phyloP scores from a whole-genome alignment of 495 filamentous ascomycete genomes.

The Aspergillus campestris region DNA sequence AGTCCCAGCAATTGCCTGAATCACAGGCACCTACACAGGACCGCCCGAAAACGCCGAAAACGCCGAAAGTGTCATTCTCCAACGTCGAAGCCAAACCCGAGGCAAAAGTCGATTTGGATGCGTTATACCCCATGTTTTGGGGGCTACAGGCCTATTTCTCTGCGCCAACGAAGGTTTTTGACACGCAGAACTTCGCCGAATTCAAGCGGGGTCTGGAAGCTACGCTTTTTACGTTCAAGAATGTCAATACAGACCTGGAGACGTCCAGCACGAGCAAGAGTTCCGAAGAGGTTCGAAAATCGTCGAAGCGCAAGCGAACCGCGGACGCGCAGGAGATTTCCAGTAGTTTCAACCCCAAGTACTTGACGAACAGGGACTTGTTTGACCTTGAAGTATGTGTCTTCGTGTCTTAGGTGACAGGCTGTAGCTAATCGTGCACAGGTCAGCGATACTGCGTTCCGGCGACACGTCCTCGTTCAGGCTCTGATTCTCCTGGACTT shows the following conservation, averaged over 20 bases:
- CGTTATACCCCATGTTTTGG: conserved; percentile 91
- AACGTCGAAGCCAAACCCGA: conserved; percentile 34
- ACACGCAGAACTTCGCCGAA: conserved; percentile 54
- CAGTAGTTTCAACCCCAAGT: conserved; percentile 89
- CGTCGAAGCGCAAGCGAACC: conserved; percentile 64
- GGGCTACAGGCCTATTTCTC: conserved; percentile 84
- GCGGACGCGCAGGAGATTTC: conserved; percentile 54
- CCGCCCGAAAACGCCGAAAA: conserved; percentile 14
- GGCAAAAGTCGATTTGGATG: conserved; percentile 51
- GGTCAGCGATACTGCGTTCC: conserved; percentile 89
- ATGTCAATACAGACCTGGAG: conserved; percentile 62
- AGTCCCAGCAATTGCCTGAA: conserved; percentile 11
- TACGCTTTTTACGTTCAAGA: conserved; percentile 71
- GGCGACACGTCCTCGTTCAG: conserved; percentile 89
- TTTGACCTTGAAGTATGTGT: conserved; percentile 80
- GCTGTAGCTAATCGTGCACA: conserved; percentile 19
- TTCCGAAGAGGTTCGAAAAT: conserved; percentile 51
- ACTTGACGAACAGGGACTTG: conserved; percentile 86
- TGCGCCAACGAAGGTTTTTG: conserved; percentile 75
- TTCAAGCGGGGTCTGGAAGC: conserved; percentile 73
- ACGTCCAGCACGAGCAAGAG: conserved; percentile 39
- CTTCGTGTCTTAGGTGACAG: neutral
- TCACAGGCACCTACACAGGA: conserved; percentile 14
- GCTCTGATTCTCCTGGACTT: conserved; percentile 91
- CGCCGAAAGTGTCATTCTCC: conserved; percentile 46